phyloP scores from a whole-genome alignment of 2,329 filamentous ascomycete species.

The Epicoccum sorghinum region DNA sequence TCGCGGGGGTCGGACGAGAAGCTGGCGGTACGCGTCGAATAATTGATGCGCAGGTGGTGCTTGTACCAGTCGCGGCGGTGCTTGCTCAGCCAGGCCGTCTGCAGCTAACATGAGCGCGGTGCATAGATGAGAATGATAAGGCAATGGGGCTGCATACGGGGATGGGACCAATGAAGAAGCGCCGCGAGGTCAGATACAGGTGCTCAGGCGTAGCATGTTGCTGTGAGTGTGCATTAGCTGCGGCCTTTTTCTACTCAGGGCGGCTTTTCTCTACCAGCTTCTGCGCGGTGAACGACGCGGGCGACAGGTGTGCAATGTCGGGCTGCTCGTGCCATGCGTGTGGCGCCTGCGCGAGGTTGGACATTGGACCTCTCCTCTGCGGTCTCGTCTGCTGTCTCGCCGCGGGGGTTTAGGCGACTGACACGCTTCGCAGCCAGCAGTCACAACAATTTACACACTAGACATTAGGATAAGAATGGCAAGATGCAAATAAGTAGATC shows the following conservation, averaged over 20 bases:
- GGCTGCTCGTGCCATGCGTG: slow-evolving; percentile 44
- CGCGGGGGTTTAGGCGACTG: slow-evolving; percentile 21
- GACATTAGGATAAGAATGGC: slow-evolving; percentile 19
- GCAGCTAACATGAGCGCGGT: slow-evolving; percentile 20
- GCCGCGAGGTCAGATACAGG: slow-evolving; percentile 65
- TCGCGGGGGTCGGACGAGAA: slow-evolving; percentile 58
- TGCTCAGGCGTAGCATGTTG: slow-evolving; percentile 67
- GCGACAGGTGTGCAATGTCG: slow-evolving; percentile 46
- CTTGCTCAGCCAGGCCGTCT: slow-evolving; percentile 66
- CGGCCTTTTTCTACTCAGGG: not conserved
- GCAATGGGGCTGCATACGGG: slow-evolving; percentile 47
- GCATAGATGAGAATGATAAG: not conserved
- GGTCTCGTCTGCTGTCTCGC: slow-evolving; percentile 13
- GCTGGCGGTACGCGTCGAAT: slow-evolving; percentile 54
- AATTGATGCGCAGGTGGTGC: slow-evolving; percentile 53
- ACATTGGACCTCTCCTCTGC: slow-evolving; percentile 38
- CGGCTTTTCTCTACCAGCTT: slow-evolving; percentile 52
- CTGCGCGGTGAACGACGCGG: slow-evolving; percentile 61
- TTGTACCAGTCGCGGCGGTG: slow-evolving; percentile 69
- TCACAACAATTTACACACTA: slow-evolving; percentile 23
- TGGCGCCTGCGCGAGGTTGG: slow-evolving; percentile 27
- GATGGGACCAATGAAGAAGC: slow-evolving; percentile 70
- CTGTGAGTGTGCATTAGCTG: slow-evolving; percentile 35
- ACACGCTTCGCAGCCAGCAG: slow-evolving; percentile 17
- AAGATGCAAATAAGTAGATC: not conserved